Base-by-base conservation (phyloP, 164 flowering plant species). In the Houttuynia cordata region DNA sequence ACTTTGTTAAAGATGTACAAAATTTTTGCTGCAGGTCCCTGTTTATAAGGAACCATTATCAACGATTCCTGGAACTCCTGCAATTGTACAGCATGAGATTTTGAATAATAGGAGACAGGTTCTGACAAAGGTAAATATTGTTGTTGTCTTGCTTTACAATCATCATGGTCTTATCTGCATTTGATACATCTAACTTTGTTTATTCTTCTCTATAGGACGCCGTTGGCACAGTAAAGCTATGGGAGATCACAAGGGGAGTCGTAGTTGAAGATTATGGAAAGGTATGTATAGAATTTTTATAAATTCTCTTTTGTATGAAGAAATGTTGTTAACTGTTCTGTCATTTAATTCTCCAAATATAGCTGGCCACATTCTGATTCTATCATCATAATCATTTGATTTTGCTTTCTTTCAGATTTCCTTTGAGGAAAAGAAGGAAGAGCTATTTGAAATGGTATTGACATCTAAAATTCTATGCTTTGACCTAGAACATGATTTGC, bases 231-330 rank as follows among this genome's bases (percentile, higher is more conserved):
- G 97, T 91, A 66, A 88, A 93, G 75, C 78, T 90, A 59, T 93
- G 99, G 99, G 99, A 93, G 75, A 83, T 93, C 52, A 93, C 99
- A 7, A 76, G 78, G 66, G 99, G 99, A 7, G 53, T 80, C 66
- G 96, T 93, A 57, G 75, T 85, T 64, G 85, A 90, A 72, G 91
- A 93, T 70, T 93, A 83, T 76, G 99, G 99, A 64, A 74, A 90
- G 96, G 99, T 91, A 34, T 53, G 34, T 54, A 30, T 2, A 30
- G 2, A 30, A 30, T 30, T 57, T 41, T 50, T 22, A 58, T 56
- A 10, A 23, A 58, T 55, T 37, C 37, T 6, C 6, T 30, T 30
- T 30, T 30, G 4, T 6, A 30, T 30, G 12, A 8, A 12, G 14
- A 45, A 8, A 45, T 45, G 14, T 12, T 12, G 49, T 45, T 45